Evolutionary conservation across 345 rosid genomes (phyloP), one percentile per base, ranked within the genome.

Genomic region (Viola odorata): DNA sequence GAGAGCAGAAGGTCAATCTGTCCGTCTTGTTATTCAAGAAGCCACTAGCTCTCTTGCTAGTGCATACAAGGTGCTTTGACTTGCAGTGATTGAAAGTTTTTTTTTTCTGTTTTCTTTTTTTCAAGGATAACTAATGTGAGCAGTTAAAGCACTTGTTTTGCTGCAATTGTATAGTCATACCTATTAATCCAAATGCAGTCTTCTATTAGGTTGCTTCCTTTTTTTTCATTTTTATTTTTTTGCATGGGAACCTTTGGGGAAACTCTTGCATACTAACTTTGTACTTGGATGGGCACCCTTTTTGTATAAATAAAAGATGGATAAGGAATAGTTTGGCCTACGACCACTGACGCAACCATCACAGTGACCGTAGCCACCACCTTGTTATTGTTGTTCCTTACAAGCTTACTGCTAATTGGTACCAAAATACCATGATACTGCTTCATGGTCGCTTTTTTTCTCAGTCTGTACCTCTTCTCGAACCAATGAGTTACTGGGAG

Each of bases 1-100:
- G 79, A 89, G 89, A 83, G 65, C 66, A 66, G 96, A 92, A 77
- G 61, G 82, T 11, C 85, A 76, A 48, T 81, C 88, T 69, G 84
- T 89, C 73, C 91, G 94, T 61, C 76, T 80, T 53, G 73, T 82
- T 49, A 80, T 92, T 60, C 96, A 89, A 79, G 98, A 92, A 69
- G 89, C 98, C 61, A 74, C 91, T 41, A 73, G 71, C 74, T 80
- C 94, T 51, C 88, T 92, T 75, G 89, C 88, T 70, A 72, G 77
- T 77, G 98, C 96, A 4, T 92, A 89, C 78, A 87, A 79, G 96
- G 98, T 92, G 57, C 17, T 48, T 60, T 17, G 12, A 58, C 63
- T 65, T 48, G 55, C 61, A 55, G 56, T 15, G 40, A 12, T 50
- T 14, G 40, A 12, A 37, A 10, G 4, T 7, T 9, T 37, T 38